A percentile compares a stretch with the other conserved stretches of the same genome.
These are phyloP conservation scores for Saitozyma podzolica DNA, from an alignment of 768 basidiomycete species.

Conservation along the genomic window DNA sequence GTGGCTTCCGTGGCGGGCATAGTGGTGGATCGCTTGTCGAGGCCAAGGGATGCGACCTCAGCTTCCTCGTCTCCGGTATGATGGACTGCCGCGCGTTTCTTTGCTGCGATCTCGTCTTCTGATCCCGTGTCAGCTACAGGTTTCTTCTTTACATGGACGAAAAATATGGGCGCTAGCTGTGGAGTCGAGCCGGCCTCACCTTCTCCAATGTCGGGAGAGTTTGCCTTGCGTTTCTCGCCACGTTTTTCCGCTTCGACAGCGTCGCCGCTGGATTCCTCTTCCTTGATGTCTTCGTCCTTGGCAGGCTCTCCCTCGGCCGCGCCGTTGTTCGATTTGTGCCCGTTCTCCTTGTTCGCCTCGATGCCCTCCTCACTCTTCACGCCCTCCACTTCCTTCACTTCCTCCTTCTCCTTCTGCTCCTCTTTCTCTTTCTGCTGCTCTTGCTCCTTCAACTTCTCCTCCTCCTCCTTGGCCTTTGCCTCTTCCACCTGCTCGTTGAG, in stretches of 20 bases:
- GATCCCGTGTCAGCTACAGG: no score
- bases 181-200: no score
- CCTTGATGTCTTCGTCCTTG: constrained; percentile 3
- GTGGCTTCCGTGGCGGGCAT: neutral
- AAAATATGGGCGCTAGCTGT: no score
- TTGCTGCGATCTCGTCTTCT: no score
- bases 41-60: no score
- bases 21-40: constrained; percentile 36
- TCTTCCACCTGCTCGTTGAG: constrained; percentile 5
- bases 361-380: constrained; percentile 3
- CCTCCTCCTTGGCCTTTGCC: constrained; percentile 20
- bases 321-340: neutral
- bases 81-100: no score
- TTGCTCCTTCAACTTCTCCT: constrained; percentile 15
- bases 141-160: no score
- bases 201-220: constrained; percentile 49
- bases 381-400: constrained; percentile 3
- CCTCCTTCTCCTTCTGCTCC: constrained; percentile 23
- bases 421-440: constrained; percentile 44
- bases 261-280: constrained; percentile 3
- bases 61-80: no score
- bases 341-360: neutral
- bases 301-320: neutral
- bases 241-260: constrained; percentile 32
- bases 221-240: constrained; percentile 50